Evolutionary conservation across 176 grass and related monocot genomes (phyloP), one percentile per base, ranked within the genome.

Genomic region (Alloteropsis semialata): DNA sequence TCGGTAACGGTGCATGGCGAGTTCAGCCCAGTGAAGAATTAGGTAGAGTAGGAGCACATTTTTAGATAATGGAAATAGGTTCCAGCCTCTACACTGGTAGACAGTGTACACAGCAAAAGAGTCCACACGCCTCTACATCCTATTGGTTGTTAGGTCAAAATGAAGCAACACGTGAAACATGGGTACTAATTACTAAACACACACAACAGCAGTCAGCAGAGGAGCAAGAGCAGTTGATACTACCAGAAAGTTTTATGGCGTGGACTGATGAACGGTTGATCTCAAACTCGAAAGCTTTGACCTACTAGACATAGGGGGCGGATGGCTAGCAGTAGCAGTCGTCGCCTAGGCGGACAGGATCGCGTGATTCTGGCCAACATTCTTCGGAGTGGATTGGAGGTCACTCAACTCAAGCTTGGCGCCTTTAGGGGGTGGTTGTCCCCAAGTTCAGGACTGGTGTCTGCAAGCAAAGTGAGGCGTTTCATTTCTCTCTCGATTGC

Each of bases 321-420:
- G 54, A 14, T 76, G 37, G 49, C 49, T 49, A 15, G 22, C 17
- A 71, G 42, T 25, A 51, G 43, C 1, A 54, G 72, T 76, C 72
- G 72, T n/a, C 11, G 30, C 15, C 10, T 55, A 72, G 73, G 65
- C 19, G 70, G 87, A 77, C 77, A 89, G 49, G 68, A 90, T 90
- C 66, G 24, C 88, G 44, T 42, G 74, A 83, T 74, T 63, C 66
- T 24, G 73, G 74, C 33, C 84, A 67, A 87, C 88, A 87, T 87
- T 90, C 84, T 74, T 87, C 59, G 68, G 18, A 58, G 63, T 39
- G 50, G 66, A 72, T 29, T 56, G 11, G 44, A 58, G 84, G 70
- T 8, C 32, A 81, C 72, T 65, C 34, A 36, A 36, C 34, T 36
- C 65, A 21, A 80, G 10, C 18, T 19, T 32, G 9, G 8, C 25